These are phyloP conservation scores for Plectranthus barbatus DNA, from an alignment of 257 asterid species.

Conservation along the genomic window DNA sequence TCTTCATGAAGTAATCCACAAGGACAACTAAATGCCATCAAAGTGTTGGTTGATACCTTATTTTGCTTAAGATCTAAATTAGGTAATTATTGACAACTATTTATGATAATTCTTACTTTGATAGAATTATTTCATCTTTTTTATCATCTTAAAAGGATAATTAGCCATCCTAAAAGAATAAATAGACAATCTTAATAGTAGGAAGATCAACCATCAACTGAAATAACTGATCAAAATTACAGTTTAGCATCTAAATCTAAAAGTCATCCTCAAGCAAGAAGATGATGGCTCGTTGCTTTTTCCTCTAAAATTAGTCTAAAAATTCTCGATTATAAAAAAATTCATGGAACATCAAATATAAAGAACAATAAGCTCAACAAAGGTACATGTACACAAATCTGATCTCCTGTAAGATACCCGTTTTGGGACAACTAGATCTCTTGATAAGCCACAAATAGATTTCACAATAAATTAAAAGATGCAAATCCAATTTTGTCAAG, in stretches of 20 bases:
- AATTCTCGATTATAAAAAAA: background rate
- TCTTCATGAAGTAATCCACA: background rate
- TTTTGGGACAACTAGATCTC: too few relatives aligned
- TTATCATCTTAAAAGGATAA: background rate
- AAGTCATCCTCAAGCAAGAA: background rate
- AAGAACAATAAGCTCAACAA: too few relatives aligned
- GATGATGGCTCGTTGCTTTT: background rate
- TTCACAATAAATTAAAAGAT: background rate
- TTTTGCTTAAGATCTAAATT: background rate
- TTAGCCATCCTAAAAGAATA: background rate
- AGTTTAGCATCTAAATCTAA: background rate
- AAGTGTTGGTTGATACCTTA: background rate
- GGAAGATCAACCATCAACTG: background rate
- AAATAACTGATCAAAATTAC: background rate
- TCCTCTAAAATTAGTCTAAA: too few relatives aligned
- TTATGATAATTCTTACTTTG: background rate
- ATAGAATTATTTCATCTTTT: background rate
- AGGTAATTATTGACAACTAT: background rate
- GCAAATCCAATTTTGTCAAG: background rate
- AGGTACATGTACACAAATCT: background rate
- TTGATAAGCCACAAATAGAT: too few relatives aligned
- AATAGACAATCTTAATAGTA: too few relatives aligned
- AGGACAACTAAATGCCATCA: background rate
- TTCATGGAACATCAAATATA: background rate
- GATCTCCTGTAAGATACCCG: too few relatives aligned